phyloP scores from a whole-genome alignment of 805 yeast species.

The Pichia kluyveri region DNA sequence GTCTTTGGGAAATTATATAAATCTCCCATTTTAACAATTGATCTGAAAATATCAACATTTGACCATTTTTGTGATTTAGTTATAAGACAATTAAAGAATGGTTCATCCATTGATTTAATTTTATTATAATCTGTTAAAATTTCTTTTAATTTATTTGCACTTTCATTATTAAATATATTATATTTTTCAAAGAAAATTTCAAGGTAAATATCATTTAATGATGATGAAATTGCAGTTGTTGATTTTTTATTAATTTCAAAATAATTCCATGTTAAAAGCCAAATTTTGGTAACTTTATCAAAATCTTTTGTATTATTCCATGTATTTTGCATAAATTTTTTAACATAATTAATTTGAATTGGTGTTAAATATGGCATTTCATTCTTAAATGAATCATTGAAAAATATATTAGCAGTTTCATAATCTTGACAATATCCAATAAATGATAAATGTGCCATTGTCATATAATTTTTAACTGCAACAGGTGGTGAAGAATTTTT shows the following conservation, averaged over 20 bases:
- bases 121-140: conserved; percentile 47
- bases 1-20: conserved; percentile 52
- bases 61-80: conserved; percentile 59
- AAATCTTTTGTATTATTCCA: conserved; percentile 47
- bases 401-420: conserved; percentile 61
- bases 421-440: conserved; percentile 70
- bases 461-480: conserved; percentile 40
- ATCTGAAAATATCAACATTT: conserved; percentile 53
- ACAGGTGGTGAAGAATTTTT: conserved; percentile 17
- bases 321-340: conserved; percentile 52
- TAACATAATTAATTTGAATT: conserved; percentile 64
- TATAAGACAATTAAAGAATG: conserved; percentile 71
- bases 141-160: conserved; percentile 46
- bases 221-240: conserved; percentile 60
- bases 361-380: conserved; percentile 65
- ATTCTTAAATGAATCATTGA: conserved; percentile 56
- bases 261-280: conserved; percentile 50
- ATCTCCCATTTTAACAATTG: conserved; percentile 51
- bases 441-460: conserved; percentile 69
- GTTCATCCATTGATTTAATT: conserved; percentile 59
- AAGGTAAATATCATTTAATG: conserved; percentile 61
- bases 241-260: conserved; percentile 40
- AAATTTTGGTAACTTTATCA: conserved; percentile 46
- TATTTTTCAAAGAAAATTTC: conserved; percentile 58
- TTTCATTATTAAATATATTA: conserved; percentile 41